Evolutionary conservation across 2,329 filamentous ascomycete genomes (phyloP).

Genomic region (Aspergillus floridensis): DNA sequence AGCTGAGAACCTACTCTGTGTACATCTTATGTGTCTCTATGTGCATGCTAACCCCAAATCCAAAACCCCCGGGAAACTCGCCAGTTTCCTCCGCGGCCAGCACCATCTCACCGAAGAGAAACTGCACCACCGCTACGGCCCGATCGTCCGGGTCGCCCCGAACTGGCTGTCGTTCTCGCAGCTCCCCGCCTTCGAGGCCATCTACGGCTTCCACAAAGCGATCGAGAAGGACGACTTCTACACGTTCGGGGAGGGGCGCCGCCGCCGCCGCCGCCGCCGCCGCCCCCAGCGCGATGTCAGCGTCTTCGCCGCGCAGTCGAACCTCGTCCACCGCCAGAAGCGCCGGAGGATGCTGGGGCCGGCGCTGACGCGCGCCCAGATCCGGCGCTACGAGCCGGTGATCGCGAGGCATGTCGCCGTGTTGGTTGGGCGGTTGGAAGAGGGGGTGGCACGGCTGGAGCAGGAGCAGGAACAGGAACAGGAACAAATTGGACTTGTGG

Average conservation of each 20-base stretch:
- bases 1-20: too few species aligned
- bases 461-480: neutral
- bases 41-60: too few species aligned
- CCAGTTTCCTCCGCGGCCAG: slow-evolving; percentile 13
- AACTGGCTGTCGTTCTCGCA: slow-evolving; percentile 20
- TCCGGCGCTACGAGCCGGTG: slow-evolving; percentile 12
- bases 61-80: neutral
- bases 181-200: slow-evolving; percentile 16
- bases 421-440: slow-evolving; percentile 10
- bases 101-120: slow-evolving; percentile 16
- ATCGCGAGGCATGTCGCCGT: slow-evolving; percentile 14
- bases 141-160: slow-evolving; percentile 18
- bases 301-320: slow-evolving; percentile 16
- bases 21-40: too few species aligned
- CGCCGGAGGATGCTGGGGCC: slow-evolving; percentile 15
- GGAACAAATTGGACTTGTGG: too few species aligned
- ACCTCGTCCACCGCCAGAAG: slow-evolving; percentile 14
- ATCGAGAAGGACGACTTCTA: slow-evolving; percentile 22
- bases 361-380: slow-evolving; percentile 12
- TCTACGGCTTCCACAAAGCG: slow-evolving; percentile 20
- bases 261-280: neutral
- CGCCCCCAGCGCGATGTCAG: slow-evolving; percentile 6
- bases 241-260: slow-evolving; percentile 10
- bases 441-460: neutral
- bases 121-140: slow-evolving; percentile 17